Evolutionary conservation across 2,329 filamentous ascomycete species (phyloP).

Genomic region (Epichloe gansuensis): DNA sequence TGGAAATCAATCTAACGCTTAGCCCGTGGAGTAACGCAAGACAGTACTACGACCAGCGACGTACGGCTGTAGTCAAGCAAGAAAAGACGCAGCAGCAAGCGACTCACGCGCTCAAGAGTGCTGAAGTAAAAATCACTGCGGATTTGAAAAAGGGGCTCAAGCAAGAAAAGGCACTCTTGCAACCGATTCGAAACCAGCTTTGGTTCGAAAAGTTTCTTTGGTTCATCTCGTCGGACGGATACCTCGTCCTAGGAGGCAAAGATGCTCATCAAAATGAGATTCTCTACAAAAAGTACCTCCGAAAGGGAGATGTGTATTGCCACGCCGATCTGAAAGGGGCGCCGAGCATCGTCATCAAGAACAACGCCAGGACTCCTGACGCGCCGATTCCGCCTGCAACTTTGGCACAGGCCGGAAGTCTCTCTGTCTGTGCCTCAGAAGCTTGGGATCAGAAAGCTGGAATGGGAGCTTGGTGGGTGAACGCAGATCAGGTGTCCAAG

Average conservation of each 20-base stretch:
- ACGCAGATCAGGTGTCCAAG: slow-evolving; percentile 81
- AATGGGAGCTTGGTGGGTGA: slow-evolving; percentile 95
- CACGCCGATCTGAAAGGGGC: slow-evolving; percentile 83
- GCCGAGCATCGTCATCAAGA: slow-evolving; percentile 79
- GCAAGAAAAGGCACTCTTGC: slow-evolving; percentile 77
- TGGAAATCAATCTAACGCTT: slow-evolving; percentile 75
- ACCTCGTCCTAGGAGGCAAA: slow-evolving; percentile 78
- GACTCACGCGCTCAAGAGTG: slow-evolving; percentile 70
- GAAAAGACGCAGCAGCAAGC: slow-evolving; percentile 77
- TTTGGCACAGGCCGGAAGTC: slow-evolving; percentile 73
- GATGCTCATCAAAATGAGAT: slow-evolving; percentile 85
- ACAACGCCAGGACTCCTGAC: slow-evolving; percentile 62
- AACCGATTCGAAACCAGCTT: slow-evolving; percentile 67
- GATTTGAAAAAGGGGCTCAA: slow-evolving; percentile 82
- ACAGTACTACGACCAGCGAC: slow-evolving; percentile 85
- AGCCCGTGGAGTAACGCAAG: slow-evolving; percentile 82
- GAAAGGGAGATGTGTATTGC: slow-evolving; percentile 82
- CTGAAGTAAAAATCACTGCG: slow-evolving; percentile 74
- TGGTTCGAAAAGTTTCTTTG: slow-evolving; percentile 98
- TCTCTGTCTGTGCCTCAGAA: slow-evolving; percentile 72
- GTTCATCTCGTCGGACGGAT: slow-evolving; percentile 92
- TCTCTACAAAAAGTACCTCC: slow-evolving; percentile 75
- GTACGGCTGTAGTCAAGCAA: slow-evolving; percentile 71
- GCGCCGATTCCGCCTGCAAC: slow-evolving; percentile 87
- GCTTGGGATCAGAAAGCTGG: slow-evolving; percentile 96